Base-by-base conservation (phyloP, 139 green algal species). In the Tetradesmus lagerheimii region DNA sequence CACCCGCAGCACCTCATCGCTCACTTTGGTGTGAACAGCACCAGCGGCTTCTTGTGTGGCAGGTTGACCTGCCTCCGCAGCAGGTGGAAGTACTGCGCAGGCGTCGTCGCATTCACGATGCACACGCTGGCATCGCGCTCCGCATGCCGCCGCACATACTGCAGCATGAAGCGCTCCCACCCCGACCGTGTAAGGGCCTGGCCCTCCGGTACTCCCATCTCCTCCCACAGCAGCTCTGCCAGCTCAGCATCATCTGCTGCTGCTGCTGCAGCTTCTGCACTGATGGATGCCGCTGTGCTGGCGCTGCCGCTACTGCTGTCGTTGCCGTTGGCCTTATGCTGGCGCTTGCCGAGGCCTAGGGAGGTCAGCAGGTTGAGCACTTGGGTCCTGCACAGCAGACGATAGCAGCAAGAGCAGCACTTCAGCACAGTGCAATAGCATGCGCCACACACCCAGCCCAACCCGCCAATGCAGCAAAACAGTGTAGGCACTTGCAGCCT, bases 61-160 rank as follows among this genome's bases (percentile, higher is more conserved):
- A 94, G 81, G 82, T 93, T 93, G 53, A 90, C 86, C 86, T 95
- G 74, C 9, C 62, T 89, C 35, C 95, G 88, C 62, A 98, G 91
- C 41, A 90, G 91, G 77, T 97, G 95, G 85, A 97, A 97, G 85
- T 95, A 94, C 91, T 97, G 92, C 38, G 95, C 94, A 1, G 95
- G 95, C 4, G 94, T 97, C n/a, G 95, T 95, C 16, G 93, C 89
- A 43, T 93, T 93, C 16, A 95, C 90, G 27, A 97, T 88, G 84
- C 95, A 95, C 34, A 97, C 75, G 90, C 96, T 97, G 82, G 94
- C 91, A 11, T 91, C 82, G 1, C 80, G 57, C 91, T 97, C 95
- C 11, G 92, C 91, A 67, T 96, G 90, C 43, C 93, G 90, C 5
- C 94, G 92, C 86, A 96, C 90, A 74, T 93, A 96, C 85, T 95